A percentile compares a stretch with the other conserved stretches of the same genome.
These are phyloP conservation scores for Jackrogersella minutella DNA, from an alignment of 495 filamentous ascomycete species.

Conservation along the genomic window DNA sequence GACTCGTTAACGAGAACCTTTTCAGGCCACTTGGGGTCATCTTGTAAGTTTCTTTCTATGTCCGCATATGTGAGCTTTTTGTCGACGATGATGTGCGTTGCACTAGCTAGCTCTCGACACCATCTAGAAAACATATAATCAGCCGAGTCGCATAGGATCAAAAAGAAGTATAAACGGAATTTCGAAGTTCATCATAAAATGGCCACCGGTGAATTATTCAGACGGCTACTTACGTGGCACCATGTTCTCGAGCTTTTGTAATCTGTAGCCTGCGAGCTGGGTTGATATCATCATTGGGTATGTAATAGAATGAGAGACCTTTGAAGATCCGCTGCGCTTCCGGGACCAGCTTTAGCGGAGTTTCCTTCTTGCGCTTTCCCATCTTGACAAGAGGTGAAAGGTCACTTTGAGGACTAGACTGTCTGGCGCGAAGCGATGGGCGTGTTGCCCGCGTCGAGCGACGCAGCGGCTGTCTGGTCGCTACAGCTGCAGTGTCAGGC, in stretches of 20 bases:
- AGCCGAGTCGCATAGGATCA: neutral
- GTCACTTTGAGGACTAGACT: slow-evolving; percentile 25
- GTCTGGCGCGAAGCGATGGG: neutral
- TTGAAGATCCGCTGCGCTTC: slow-evolving; percentile 72
- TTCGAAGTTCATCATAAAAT: neutral
- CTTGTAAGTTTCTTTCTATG: slow-evolving; percentile 56
- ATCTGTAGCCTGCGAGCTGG: slow-evolving; percentile 73
- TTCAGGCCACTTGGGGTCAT: slow-evolving; percentile 15
- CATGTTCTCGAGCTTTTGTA: slow-evolving; percentile 75
- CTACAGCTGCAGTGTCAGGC: slow-evolving; percentile 21
- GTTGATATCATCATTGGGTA: slow-evolving; percentile 79
- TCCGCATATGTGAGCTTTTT: slow-evolving; percentile 69
- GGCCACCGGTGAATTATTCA: neutral
- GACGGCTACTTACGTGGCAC: slow-evolving; percentile 57
- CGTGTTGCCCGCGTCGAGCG: slow-evolving; percentile 36
- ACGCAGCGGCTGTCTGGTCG: slow-evolving; percentile 20
- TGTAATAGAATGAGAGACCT: slow-evolving; percentile 74
- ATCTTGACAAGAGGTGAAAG: slow-evolving; percentile 34
- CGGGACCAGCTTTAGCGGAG: slow-evolving; percentile 54
- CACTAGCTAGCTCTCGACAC: slow-evolving; percentile 45
- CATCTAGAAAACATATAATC: slow-evolving; percentile 36
- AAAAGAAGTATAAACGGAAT: too few relatives aligned
- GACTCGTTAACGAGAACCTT: slow-evolving; percentile 73
- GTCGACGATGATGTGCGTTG: slow-evolving; percentile 85
- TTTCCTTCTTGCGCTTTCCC: slow-evolving; percentile 61